Percentiles rank a stretch among this genome's conserved stretches.
Evolutionary conservation across 2,329 filamentous ascomycete species (phyloP).

Genomic region (Diplocarpon rosae): DNA sequence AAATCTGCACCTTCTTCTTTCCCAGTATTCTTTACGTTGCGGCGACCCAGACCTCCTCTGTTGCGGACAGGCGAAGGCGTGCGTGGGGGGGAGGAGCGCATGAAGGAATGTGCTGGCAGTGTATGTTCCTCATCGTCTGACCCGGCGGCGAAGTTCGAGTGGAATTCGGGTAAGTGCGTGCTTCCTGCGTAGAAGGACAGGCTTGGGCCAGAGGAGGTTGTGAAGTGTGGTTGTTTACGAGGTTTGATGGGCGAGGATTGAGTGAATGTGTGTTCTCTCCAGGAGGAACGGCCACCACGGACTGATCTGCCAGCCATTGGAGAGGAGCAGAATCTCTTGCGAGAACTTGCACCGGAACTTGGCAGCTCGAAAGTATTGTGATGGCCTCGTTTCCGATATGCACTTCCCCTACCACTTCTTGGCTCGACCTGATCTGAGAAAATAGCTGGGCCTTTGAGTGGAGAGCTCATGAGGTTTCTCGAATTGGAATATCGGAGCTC

Average conservation of each 20-base stretch:
- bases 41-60: slow-evolving; percentile 37
- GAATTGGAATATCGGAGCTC: slow-evolving; percentile 57
- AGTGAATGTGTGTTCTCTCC: slow-evolving; percentile 67
- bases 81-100: slow-evolving; percentile 71
- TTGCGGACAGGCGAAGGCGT: slow-evolving; percentile 62
- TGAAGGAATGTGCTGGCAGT: slow-evolving; percentile 65
- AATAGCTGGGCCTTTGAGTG: slow-evolving; percentile 63
- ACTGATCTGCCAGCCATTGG: slow-evolving; percentile 50
- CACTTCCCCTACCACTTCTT: slow-evolving; percentile 43
- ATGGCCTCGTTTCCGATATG: slow-evolving; percentile 54
- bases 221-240: slow-evolving; percentile 63
- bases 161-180: slow-evolving; percentile 48
- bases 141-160: slow-evolving; percentile 48
- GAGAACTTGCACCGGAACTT: slow-evolving; percentile 39
- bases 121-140: slow-evolving; percentile 78
- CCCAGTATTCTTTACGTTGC: slow-evolving; percentile 39
- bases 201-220: slow-evolving; percentile 57
- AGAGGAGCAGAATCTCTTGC: slow-evolving; percentile 61
- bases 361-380: slow-evolving; percentile 45
- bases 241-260: slow-evolving; percentile 82
- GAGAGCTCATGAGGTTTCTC: slow-evolving; percentile 60
- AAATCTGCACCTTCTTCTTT: slow-evolving; percentile 76
- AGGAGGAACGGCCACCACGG: slow-evolving; percentile 44
- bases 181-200: slow-evolving; percentile 63
- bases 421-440: slow-evolving; percentile 75